phyloP scores from a whole-genome alignment of 176 grass and related monocot species.

The Hordeum vulgare region MorexV3_pseudomolecules_assembly NC_058523.1:7654367-7654866 shows the following conservation, averaged over 20 bases:
- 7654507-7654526: background rate
- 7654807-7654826: constrained; percentile 16
- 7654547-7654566: background rate
- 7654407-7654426: background rate
- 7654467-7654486: background rate
- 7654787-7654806: background rate
- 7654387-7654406: background rate
- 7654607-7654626: constrained; percentile 32
- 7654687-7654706: constrained; percentile 23
- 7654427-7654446: background rate
- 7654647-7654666: background rate
- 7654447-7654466: background rate
- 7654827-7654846: constrained; percentile 7
- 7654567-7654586: constrained; percentile 19
- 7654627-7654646: constrained; percentile 4
- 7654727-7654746: constrained; percentile 30
- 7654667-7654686: constrained; percentile 20
- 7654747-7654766: background rate
- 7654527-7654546: background rate
- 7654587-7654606: background rate
- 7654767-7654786: background rate
- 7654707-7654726: background rate
- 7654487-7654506: background rate
- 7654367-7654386: background rate
- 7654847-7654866: background rate